Evolutionary conservation across 176 grass and related monocot genomes (phyloP).

Genomic region (Raddia distichophylla): DNA sequence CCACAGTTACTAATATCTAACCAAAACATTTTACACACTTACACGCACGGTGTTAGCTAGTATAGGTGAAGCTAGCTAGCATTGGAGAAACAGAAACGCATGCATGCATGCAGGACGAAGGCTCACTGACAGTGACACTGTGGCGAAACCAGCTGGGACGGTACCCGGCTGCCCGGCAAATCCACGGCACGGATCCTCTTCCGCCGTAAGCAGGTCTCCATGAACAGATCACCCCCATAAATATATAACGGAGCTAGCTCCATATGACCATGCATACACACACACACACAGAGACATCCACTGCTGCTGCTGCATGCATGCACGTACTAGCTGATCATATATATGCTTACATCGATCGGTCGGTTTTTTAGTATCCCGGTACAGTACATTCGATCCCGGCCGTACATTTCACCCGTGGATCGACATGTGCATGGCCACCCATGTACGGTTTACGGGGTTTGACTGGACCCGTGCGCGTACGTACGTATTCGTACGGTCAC

Average conservation of each 20-base stretch:
- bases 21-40: no score
- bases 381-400: neutral
- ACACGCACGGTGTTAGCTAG: no score
- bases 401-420: neutral
- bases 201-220: constrained; percentile 29
- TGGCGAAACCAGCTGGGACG: neutral
- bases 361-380: neutral
- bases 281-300: neutral
- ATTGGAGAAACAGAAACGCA: no score
- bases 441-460: neutral
- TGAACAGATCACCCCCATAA: constrained; percentile 24
- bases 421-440: no score
- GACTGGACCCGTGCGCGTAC: neutral
- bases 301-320: neutral
- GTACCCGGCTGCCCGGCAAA: constrained; percentile 27
- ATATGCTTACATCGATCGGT: no score
- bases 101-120: neutral
- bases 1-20: no score
- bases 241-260: neutral
- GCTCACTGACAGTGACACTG: neutral
- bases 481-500: neutral
- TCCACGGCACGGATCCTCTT: constrained; percentile 40
- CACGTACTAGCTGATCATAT: neutral
- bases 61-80: no score
- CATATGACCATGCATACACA: neutral